phyloP scores from a whole-genome alignment of 257 asterid genomes.

The Catharanthus roseus region DNA sequence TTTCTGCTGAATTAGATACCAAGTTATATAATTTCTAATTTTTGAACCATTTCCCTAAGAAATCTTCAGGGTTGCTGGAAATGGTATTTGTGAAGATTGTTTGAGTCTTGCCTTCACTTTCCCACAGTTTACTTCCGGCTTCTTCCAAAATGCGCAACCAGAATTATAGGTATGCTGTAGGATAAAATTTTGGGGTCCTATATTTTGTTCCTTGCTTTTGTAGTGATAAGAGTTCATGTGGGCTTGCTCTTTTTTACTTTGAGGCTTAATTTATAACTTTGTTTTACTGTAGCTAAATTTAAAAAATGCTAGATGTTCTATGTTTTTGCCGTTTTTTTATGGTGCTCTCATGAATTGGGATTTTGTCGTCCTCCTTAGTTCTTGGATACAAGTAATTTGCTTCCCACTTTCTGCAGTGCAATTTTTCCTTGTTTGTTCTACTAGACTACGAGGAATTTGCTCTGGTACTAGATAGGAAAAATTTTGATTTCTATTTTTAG shows the following conservation, averaged over 20 bases:
- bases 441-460: not conserved
- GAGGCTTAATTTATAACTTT: not conserved
- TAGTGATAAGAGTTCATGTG: not conserved
- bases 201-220: not conserved
- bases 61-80: too few species aligned
- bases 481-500: not conserved
- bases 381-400: not conserved
- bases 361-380: not conserved
- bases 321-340: not conserved
- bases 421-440: not conserved
- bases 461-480: not conserved
- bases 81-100: too few species aligned
- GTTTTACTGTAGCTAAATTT: not conserved
- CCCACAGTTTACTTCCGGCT: conserved; percentile 40
- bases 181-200: not conserved
- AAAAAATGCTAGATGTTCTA: not conserved
- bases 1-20: too few species aligned
- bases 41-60: too few species aligned
- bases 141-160: conserved; percentile 74
- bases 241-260: not conserved
- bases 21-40: too few species aligned
- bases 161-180: conserved; percentile 45
- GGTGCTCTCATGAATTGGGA: not conserved
- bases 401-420: not conserved
- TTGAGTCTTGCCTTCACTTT: conserved; percentile 36